A percentile compares a stretch with the other conserved stretches of the same genome.
Evolutionary conservation across 495 filamentous ascomycete genomes (phyloP).

Genomic region (Trichocladium antarcticum): DNA sequence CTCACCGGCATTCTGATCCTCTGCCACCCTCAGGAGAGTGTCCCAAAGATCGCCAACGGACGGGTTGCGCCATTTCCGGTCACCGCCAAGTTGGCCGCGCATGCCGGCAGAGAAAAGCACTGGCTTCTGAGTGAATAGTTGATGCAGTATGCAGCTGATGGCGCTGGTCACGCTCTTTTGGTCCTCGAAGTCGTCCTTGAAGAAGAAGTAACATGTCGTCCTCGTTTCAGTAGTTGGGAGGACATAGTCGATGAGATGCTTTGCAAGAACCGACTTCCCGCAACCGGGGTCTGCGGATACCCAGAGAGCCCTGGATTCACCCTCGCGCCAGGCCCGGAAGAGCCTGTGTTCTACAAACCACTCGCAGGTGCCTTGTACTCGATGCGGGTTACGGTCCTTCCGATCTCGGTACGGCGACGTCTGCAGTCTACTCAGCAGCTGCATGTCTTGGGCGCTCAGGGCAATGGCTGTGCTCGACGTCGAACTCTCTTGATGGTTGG

Average conservation of each 20-base stretch:
- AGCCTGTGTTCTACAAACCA: constrained; percentile 30
- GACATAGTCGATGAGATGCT: constrained; percentile 32
- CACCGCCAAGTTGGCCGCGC: constrained; percentile 12
- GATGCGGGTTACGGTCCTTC: constrained; percentile 32
- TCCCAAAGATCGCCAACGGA: too few species aligned
- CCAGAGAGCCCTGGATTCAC: constrained; percentile 27
- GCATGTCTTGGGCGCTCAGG: too few species aligned
- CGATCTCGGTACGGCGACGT: constrained; percentile 23
- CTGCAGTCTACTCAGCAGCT: too few species aligned
- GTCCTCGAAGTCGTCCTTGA: constrained; percentile 43
- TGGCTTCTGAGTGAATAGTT: constrained; percentile 32
- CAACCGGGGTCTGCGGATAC: constrained; percentile 46
- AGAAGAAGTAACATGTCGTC: constrained; percentile 45
- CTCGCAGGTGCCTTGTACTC: constrained; percentile 30
- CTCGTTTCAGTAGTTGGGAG: constrained; percentile 12
- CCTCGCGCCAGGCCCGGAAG: constrained; percentile 28
- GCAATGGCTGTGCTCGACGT: too few species aligned
- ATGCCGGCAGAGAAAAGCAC: constrained; percentile 25
- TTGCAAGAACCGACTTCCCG: constrained; percentile 45
- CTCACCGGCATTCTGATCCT: constrained; percentile 23
- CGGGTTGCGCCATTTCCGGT: too few species aligned
- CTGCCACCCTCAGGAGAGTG: too few species aligned
- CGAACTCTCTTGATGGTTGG: not conserved
- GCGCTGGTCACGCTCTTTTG: constrained; percentile 33
- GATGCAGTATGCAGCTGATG: constrained; percentile 38